Percentiles rank a stretch among this genome's conserved stretches.
These are phyloP conservation scores for Vicia faba DNA, from an alignment of 306 rosid species.

Conservation along the genomic window DNA sequence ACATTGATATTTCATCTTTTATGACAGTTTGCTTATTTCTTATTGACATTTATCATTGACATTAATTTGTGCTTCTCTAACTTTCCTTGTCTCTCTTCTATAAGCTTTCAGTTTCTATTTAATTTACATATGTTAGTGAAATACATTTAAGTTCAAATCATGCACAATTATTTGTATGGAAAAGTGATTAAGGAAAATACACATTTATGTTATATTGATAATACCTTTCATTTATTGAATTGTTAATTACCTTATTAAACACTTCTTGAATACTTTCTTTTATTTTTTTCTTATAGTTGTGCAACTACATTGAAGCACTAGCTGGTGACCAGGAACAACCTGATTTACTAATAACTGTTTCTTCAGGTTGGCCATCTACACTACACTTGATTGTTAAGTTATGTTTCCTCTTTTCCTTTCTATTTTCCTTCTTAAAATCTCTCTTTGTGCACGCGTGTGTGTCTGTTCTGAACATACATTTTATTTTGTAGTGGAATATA, in stretches of 20 bases:
- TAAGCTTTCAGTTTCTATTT: constrained; percentile 14
- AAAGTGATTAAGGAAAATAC: constrained; percentile 14
- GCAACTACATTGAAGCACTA: constrained; percentile 90
- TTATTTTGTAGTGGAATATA: too few species aligned
- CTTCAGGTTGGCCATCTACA: constrained; percentile 91
- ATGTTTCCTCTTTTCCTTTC: too few species aligned
- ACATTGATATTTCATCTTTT: too few species aligned
- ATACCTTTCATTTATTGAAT: constrained; percentile 14
- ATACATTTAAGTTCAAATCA: constrained; percentile 7
- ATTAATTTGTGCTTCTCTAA: not conserved
- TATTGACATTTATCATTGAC: too few species aligned
- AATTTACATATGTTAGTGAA: constrained; percentile 34
- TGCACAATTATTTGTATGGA: constrained; percentile 33
- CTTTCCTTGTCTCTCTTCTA: constrained; percentile 21
- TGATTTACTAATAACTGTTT: constrained; percentile 62
- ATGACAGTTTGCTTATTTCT: too few species aligned
- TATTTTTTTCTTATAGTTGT: not conserved
- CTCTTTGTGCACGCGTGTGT: too few species aligned
- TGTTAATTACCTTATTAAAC: constrained; percentile 3
- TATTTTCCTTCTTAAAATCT: too few species aligned
- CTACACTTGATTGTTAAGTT: constrained; percentile 91
- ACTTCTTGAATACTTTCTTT: not conserved
- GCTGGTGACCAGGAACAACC: constrained; percentile 64
- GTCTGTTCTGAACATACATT: too few species aligned
- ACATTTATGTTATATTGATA: constrained; percentile 17